A percentile compares a stretch with the other conserved stretches of the same genome.
phyloP scores from a whole-genome alignment of 1,284 basidiomycete species.

The Sporisorium iseilematis-ciliati region DNA sequence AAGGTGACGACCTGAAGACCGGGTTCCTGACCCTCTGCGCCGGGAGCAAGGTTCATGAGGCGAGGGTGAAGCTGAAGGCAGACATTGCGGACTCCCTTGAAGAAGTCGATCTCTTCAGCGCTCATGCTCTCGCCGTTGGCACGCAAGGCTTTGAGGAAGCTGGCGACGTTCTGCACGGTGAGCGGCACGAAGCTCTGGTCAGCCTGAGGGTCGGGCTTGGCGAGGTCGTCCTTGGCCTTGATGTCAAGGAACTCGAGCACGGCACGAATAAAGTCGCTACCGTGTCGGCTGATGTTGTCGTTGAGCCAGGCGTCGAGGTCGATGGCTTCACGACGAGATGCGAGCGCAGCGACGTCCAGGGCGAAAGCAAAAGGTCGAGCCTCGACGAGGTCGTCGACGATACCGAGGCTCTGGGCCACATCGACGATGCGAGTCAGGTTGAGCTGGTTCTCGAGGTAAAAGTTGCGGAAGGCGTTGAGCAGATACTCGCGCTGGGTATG shows the following conservation, averaged over 20 bases:
- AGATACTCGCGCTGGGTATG: slow-evolving; percentile 87
- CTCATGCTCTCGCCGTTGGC: slow-evolving; percentile 70
- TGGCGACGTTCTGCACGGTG: slow-evolving; percentile 66
- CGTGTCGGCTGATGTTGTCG: slow-evolving; percentile 82
- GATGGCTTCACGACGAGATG: slow-evolving; percentile 90
- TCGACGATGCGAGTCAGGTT: slow-evolving; percentile 95
- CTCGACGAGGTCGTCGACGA: slow-evolving; percentile 87
- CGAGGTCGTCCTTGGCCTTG: slow-evolving; percentile 67
- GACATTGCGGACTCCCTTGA: slow-evolving; percentile 90
- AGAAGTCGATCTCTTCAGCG: slow-evolving; percentile 83
- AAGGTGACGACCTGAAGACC: slow-evolving; percentile 91
- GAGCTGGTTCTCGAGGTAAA: slow-evolving; percentile 90
- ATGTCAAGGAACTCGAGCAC: slow-evolving; percentile 67
- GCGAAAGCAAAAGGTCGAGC: slow-evolving; percentile 85
- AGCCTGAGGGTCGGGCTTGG: slow-evolving; percentile 66
- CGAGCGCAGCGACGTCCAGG: slow-evolving; percentile 87
- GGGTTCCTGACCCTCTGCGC: slow-evolving; percentile 84
- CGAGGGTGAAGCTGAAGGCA: slow-evolving; percentile 96
- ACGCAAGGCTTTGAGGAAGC: slow-evolving; percentile 65
- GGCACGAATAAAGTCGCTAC: slow-evolving; percentile 86
- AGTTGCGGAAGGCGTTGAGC: slow-evolving; percentile 86
- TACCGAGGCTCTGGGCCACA: slow-evolving; percentile 93
- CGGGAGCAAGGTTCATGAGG: slow-evolving; percentile 93
- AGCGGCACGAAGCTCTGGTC: slow-evolving; percentile 66
- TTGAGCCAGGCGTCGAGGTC: slow-evolving; percentile 97